Base-by-base conservation (phyloP, 163 green algal genomes). In the Volvox carteri region DNA sequence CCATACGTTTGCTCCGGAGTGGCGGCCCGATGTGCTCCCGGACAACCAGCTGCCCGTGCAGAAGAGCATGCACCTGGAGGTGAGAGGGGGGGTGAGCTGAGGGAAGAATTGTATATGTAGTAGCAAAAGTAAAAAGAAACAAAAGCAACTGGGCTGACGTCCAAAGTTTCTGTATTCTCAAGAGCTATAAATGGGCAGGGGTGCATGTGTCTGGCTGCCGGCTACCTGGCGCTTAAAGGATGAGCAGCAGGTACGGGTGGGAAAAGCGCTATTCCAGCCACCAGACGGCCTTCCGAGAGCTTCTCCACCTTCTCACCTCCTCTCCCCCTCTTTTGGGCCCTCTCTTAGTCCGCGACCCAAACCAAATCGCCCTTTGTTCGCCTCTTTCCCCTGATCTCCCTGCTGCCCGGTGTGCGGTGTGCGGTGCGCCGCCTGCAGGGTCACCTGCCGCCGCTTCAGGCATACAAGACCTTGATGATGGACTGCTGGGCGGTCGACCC, bases 401-500 rank as follows among this genome's bases (percentile, higher is more conserved):
- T n/a, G n/a, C n/a, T n/a, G n/a, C n/a, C n/a, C n/a, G n/a, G n/a
- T n/a, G n/a, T n/a, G n/a, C n/a, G n/a, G n/a, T n/a, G n/a, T n/a
- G n/a, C n/a, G n/a, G n/a, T n/a, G n/a, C n/a, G n/a, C n/a, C 42
- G 19, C 75, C 30, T 42, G 30, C 35, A 75, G 65, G 65, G 65
- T 28, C 65, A 75, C 12, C 30, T 75, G 30, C 65, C 65, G 2
- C 35, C 37, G 25, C 77, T 74, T n/a, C 72, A 89, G 84, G 52
- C 54, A 0, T 89, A 84, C 52, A 89, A 84, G 70, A 37, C 72
- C 33, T 72, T 89, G 39, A 89, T 89, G 84, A 50, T 46, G 52
- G 84, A 89, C 41, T 89, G 84, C 72, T 89, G 84, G 84, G 70
- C 72, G 52, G 84, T 37, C 4, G 37, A 89, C 18, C 41, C 84